A percentile compares a stretch with the other conserved stretches of the same genome.
Evolutionary conservation across 495 filamentous ascomycete genomes (phyloP).

Genomic region (Daldinia grandis): DNA sequence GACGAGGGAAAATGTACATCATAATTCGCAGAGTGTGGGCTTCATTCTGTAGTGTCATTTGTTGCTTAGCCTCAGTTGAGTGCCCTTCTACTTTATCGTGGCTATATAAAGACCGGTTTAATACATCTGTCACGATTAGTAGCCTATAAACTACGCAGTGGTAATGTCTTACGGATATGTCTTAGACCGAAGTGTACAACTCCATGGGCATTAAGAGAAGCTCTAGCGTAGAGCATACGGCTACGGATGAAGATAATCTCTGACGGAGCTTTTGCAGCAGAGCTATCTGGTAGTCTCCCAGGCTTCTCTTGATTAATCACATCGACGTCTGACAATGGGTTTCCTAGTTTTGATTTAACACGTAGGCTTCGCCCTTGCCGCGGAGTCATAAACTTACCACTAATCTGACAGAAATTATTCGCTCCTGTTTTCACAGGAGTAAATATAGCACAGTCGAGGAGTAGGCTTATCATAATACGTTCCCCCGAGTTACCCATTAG

Average conservation of each 20-base stretch:
- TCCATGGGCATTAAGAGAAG: conserved; percentile 71
- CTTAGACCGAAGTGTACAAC: conserved; percentile 75
- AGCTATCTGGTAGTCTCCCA: conserved; percentile 12
- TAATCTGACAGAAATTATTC: conserved; percentile 78
- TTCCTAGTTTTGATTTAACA: conserved; percentile 37
- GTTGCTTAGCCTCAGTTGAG: conserved; percentile 5
- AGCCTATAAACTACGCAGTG: neutral
- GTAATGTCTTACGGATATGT: conserved; percentile 74
- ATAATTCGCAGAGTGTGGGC: conserved; percentile 74
- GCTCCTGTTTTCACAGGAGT: conserved; percentile 62
- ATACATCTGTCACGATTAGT: conserved; percentile 67
- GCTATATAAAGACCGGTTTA: conserved; percentile 73
- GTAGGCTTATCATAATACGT: conserved; percentile 78
- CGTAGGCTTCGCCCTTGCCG: neutral
- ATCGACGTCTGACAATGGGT: conserved; percentile 50
- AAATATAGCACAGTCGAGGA: conserved; percentile 84
- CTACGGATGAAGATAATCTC: conserved; percentile 80
- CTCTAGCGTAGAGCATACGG: conserved; percentile 85
- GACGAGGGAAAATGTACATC: conserved; percentile 92
- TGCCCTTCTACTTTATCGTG: conserved; percentile 7
- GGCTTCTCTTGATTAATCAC: conserved; percentile 19
- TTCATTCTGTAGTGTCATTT: conserved; percentile 45
- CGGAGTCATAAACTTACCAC: conserved; percentile 62
- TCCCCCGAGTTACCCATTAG: conserved; percentile 82
- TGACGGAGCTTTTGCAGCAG: conserved; percentile 53